Conservation (phyloP, 2,329 filamentous ascomycete genomes). For the Phialophora verrucosa region DNA sequence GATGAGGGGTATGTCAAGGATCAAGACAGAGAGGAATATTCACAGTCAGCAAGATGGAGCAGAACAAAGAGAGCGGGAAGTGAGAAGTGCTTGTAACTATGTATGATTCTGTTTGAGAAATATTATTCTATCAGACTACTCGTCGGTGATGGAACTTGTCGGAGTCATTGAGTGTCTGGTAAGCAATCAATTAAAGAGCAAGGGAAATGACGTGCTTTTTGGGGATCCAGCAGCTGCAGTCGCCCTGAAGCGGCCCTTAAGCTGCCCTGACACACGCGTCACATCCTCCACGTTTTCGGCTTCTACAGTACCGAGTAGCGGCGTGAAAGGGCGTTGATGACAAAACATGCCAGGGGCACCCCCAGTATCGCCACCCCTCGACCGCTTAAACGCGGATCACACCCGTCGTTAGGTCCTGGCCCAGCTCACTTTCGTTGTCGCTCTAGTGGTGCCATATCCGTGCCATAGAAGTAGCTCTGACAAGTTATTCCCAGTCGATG, state of each 20-base stretch:
- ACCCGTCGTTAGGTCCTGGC: neutral
- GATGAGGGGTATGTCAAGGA: neutral
- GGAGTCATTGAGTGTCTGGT: slow-evolving; percentile 9
- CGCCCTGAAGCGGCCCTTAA: neutral
- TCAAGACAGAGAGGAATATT: neutral
- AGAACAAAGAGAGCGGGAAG: neutral
- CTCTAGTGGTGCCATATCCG: neutral
- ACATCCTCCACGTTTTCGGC: neutral
- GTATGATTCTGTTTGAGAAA: neutral
- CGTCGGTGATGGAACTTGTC: neutral
- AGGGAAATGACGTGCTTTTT: slow-evolving; percentile 12
- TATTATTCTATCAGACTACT: slow-evolving; percentile 3
- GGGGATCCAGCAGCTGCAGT: neutral
- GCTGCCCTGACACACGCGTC: neutral
- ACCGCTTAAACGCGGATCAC: neutral
- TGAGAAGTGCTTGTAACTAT: neutral
- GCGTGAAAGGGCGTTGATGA: neutral
- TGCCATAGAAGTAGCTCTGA: neutral
- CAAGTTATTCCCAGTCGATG: neutral
- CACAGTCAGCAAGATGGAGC: neutral
- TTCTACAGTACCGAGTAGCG: neutral
- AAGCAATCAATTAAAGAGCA: slow-evolving; percentile 10
- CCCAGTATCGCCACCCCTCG: neutral
- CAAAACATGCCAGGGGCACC: neutral
- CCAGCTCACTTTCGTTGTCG: neutral